Evolutionary conservation across 2,329 filamentous ascomycete genomes (phyloP).

Genomic region (Monosporascus sp.): DNA sequence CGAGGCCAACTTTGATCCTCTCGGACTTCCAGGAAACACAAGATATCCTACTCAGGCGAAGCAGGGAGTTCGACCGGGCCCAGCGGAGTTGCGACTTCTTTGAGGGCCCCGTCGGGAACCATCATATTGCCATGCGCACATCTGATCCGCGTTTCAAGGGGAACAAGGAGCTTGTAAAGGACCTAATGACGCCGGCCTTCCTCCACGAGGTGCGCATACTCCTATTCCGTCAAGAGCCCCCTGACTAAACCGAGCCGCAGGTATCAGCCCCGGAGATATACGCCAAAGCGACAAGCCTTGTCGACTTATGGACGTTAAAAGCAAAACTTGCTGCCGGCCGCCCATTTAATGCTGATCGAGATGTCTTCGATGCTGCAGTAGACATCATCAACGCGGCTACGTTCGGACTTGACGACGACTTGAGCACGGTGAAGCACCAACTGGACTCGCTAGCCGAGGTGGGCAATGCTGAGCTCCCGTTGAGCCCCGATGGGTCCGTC

Average conservation of each 20-base stretch:
- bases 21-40: conserved; percentile 27
- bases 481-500: conserved; percentile 5
- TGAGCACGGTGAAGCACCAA: conserved; percentile 10
- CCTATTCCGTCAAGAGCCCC: neutral
- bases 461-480: neutral
- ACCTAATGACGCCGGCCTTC: conserved; percentile 33
- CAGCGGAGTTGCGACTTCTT: conserved; percentile 15
- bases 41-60: conserved; percentile 28
- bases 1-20: conserved; percentile 26
- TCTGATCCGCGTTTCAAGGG: conserved; percentile 26
- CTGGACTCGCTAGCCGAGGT: conserved; percentile 4
- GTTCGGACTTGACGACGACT: conserved; percentile 21
- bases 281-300: conserved; percentile 21
- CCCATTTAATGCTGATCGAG: conserved; percentile 27
- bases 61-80: conserved; percentile 29
- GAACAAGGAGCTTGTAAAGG: conserved; percentile 29
- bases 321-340: conserved; percentile 17
- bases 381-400: conserved; percentile 32
- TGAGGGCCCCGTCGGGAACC: conserved; percentile 13
- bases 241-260: conserved; percentile 10
- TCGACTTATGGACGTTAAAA: conserved; percentile 32
- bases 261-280: conserved; percentile 32
- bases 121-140: conserved; percentile 30
- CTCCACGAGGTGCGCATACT: conserved; percentile 16
- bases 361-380: conserved; percentile 27